Evolutionary conservation across 495 filamentous ascomycete genomes (phyloP).

Genomic region (Hypoxylon subgilvum): DNA sequence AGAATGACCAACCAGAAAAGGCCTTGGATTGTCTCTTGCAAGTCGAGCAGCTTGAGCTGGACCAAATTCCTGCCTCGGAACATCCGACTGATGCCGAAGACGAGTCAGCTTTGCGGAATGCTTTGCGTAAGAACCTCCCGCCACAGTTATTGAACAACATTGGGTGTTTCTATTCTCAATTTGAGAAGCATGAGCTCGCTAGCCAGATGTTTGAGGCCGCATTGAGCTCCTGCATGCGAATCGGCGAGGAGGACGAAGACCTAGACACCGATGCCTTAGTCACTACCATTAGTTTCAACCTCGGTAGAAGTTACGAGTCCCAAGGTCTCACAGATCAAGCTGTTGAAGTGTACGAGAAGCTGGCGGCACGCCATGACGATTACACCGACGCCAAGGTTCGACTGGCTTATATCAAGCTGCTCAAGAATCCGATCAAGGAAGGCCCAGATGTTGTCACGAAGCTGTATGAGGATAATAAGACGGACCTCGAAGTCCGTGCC

Average conservation of each 20-base stretch:
- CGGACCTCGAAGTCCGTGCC: conserved; percentile 87
- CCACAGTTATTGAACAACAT: conserved; percentile 97
- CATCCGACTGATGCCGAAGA: conserved; percentile 67
- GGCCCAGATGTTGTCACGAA: conserved; percentile 82
- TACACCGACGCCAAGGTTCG: conserved; percentile 90
- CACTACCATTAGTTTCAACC: conserved; percentile 92
- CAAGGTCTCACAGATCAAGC: conserved; percentile 81
- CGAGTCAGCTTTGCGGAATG: conserved; percentile 61
- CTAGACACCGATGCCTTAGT: conserved; percentile 88
- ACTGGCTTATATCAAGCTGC: conserved; percentile 85
- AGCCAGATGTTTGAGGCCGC: conserved; percentile 87
- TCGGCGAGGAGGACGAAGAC: conserved; percentile 68
- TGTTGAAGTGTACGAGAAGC: conserved; percentile 81
- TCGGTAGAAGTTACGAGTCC: conserved; percentile 94
- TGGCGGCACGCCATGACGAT: conserved; percentile 80
- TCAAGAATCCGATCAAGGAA: conserved; percentile 81
- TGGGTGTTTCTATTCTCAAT: conserved; percentile 89
- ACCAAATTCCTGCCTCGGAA: conserved; percentile 71
- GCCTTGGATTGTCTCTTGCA: conserved; percentile 88
- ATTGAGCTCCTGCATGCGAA: conserved; percentile 80
- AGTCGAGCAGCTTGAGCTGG: conserved; percentile 84
- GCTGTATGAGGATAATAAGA: conserved; percentile 77
- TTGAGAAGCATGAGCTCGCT: conserved; percentile 80
- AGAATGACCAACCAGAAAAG: conserved; percentile 82
- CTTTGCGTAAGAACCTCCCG: conserved; percentile 74